These are phyloP conservation scores for Cladosporium sp. DNA, from an alignment of 2,329 filamentous ascomycete species.

Conservation along the genomic window DNA sequence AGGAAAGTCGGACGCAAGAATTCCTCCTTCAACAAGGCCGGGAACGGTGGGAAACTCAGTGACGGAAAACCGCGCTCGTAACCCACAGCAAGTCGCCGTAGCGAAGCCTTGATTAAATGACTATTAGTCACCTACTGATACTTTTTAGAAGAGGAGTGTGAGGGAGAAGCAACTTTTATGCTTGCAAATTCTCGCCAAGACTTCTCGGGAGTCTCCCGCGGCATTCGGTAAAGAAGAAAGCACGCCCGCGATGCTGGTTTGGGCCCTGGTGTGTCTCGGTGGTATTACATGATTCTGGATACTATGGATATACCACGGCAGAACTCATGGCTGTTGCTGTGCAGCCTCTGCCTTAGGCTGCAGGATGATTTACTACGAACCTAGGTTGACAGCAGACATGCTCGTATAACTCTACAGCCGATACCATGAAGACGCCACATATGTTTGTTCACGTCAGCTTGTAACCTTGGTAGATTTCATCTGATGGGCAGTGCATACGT, in stretches of 20 bases:
- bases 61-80: slow-evolving; percentile 28
- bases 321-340: background rate
- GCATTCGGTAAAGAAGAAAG: background rate
- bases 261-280: background rate
- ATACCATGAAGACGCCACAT: background rate
- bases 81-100: slow-evolving; percentile 46
- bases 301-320: background rate
- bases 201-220: background rate
- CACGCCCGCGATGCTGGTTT: background rate
- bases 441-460: background rate
- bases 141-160: slow-evolving; percentile 14
- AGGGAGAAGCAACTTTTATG: slow-evolving; percentile 16
- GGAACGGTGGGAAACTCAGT: slow-evolving; percentile 46
- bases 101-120: slow-evolving; percentile 41
- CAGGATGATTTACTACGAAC: background rate
- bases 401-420: background rate
- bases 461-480: background rate
- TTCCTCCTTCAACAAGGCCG: slow-evolving; percentile 39
- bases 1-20: slow-evolving; percentile 44
- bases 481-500: background rate
- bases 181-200: slow-evolving; percentile 7
- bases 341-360: background rate
- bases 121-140: slow-evolving; percentile 27
- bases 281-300: background rate
- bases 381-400: background rate